Percentiles rank a stretch among this genome's conserved stretches.
Conservation (phyloP, 495 filamentous ascomycete species). For the Chaetomium fimeti region DNA sequence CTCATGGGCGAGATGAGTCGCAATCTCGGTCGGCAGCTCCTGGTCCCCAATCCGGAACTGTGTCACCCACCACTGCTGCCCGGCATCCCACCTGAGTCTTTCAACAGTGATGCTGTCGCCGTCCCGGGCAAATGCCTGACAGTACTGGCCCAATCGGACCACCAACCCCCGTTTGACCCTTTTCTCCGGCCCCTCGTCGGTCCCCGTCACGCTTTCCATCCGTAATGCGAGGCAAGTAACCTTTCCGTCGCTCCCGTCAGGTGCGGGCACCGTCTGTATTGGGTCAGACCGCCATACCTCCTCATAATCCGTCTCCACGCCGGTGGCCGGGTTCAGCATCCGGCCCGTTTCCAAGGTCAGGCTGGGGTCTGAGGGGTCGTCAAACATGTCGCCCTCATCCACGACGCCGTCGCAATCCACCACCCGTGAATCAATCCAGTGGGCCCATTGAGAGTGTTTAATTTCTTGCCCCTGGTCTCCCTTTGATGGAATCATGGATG, state of each 20-base stretch:
- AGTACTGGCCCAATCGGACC: slow-evolving; percentile 48
- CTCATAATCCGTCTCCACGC: slow-evolving; percentile 49
- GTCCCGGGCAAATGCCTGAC: slow-evolving; percentile 47
- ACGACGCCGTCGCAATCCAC: slow-evolving; percentile 31
- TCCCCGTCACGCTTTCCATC: slow-evolving; percentile 3
- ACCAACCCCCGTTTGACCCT: slow-evolving; percentile 42
- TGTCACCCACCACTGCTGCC: slow-evolving; percentile 21
- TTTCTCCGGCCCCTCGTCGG: background rate
- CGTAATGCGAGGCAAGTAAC: background rate
- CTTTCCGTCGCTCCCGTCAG: slow-evolving; percentile 17
- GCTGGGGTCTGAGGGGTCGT: slow-evolving; percentile 38
- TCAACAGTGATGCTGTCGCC: slow-evolving; percentile 43
- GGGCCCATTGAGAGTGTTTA: slow-evolving; percentile 46
- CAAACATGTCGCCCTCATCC: slow-evolving; percentile 55
- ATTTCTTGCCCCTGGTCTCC: background rate
- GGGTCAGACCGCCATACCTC: slow-evolving; percentile 49
- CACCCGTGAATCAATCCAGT: slow-evolving; percentile 53
- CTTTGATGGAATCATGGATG: background rate
- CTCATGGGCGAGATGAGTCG: slow-evolving; percentile 19
- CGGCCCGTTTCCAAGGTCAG: slow-evolving; percentile 49
- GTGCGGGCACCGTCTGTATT: slow-evolving; percentile 30
- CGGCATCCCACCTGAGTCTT: slow-evolving; percentile 43
- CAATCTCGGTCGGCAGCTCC: slow-evolving; percentile 22
- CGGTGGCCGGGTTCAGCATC: slow-evolving; percentile 49
- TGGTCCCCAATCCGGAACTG: slow-evolving; percentile 23